phyloP scores from a whole-genome alignment of 148 eudicot species.

The Chenopodium suecicum region DNA sequence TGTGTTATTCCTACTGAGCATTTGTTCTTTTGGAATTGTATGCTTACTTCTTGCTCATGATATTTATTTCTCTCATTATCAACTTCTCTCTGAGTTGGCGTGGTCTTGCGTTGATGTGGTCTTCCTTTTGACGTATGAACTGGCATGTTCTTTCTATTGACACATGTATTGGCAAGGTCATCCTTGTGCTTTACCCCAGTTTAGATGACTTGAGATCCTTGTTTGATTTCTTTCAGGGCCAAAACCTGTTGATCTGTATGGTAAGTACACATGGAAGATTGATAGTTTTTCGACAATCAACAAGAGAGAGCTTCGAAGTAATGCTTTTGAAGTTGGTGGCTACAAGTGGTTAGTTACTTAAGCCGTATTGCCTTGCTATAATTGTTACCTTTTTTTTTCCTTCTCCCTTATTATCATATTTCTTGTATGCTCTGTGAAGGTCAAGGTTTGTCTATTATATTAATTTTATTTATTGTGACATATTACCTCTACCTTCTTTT shows the following conservation, averaged over 20 bases:
- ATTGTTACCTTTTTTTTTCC: neutral
- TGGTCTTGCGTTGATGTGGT: no score
- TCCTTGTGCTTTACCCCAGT: no score
- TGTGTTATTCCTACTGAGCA: neutral
- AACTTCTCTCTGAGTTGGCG: no score
- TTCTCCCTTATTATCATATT: neutral
- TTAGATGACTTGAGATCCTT: neutral
- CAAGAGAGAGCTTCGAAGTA: conserved; percentile 91
- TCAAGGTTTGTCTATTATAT: neutral
- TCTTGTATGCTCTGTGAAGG: neutral
- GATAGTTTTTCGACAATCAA: conserved; percentile 80
- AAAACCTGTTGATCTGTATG: conserved; percentile 72
- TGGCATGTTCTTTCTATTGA: neutral
- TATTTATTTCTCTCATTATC: neutral
- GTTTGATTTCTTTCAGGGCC: conserved; percentile 48
- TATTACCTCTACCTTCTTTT: neutral
- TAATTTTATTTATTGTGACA: neutral
- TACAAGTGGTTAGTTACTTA: conserved; percentile 74
- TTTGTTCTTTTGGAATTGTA: neutral
- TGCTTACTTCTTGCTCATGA: neutral
- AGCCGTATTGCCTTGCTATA: neutral
- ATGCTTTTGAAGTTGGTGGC: conserved; percentile 91
- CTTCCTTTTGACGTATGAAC: neutral
- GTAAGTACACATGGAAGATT: conserved; percentile 84
- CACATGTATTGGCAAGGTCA: neutral